Conservation (phyloP, 2,329 filamentous ascomycete species). For the Phaeoacremonium minimum region DNA sequence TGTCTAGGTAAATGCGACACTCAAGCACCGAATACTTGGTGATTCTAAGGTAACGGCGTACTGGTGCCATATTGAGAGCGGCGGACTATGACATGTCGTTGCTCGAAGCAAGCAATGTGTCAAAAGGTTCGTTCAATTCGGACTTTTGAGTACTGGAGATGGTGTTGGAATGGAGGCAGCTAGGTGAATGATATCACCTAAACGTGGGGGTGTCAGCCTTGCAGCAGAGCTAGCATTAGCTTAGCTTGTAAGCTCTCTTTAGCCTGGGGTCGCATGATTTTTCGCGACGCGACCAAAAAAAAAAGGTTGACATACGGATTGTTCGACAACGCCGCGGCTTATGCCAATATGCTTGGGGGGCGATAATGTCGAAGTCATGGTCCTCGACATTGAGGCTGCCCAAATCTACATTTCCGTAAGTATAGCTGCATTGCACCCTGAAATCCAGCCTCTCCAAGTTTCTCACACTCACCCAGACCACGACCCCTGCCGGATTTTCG, state of each 20-base stretch:
- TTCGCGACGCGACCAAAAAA: background rate
- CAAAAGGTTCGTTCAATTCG: too few species aligned
- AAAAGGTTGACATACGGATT: too few species aligned
- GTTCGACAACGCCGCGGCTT: conserved; percentile 1
- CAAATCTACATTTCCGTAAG: conserved; percentile 68
- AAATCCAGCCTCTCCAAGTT: conserved; percentile 9
- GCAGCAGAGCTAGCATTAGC: background rate
- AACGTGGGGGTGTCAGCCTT: background rate
- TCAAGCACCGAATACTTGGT: conserved; percentile 94
- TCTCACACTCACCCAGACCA: conserved; percentile 31
- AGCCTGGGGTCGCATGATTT: background rate
- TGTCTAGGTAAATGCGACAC: conserved; percentile 92
- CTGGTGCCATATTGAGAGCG: conserved; percentile 70
- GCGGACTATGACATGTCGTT: background rate
- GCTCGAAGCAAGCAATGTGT: background rate
- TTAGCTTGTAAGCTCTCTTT: too few species aligned
- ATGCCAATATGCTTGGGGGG: conserved; percentile 5
- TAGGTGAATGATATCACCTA: background rate
- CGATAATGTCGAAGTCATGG: conserved; percentile 56
- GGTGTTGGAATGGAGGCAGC: background rate
- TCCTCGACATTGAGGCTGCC: conserved; percentile 72
- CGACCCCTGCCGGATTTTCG: conserved; percentile 46
- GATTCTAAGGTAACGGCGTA: conserved; percentile 85
- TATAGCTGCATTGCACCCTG: conserved; percentile 5
- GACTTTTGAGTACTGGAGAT: too few species aligned